These are phyloP conservation scores for Mycena olivaceomarginata DNA, from an alignment of 768 basidiomycete genomes.

Conservation along the genomic window DNA sequence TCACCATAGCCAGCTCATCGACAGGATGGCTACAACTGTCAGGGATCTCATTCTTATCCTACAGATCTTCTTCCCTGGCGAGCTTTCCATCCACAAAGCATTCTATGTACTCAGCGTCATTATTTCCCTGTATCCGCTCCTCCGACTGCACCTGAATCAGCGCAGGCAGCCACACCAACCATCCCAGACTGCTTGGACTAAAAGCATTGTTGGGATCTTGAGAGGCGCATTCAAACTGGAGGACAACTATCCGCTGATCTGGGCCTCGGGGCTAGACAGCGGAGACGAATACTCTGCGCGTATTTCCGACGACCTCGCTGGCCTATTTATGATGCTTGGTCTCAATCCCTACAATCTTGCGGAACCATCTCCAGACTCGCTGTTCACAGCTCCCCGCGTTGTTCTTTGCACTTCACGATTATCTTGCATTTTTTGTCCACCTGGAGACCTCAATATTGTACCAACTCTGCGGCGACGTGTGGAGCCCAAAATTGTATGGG, in stretches of 20 bases:
- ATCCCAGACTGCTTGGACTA: constrained; percentile 19
- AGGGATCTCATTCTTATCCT: no score
- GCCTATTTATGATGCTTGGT: constrained; percentile 25
- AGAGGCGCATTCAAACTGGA: background rate
- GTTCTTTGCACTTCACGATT: constrained; percentile 1
- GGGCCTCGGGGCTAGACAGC: constrained; percentile 12
- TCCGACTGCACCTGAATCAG: constrained; percentile 35
- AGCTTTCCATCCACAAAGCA: constrained; percentile 20
- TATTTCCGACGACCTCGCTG: background rate
- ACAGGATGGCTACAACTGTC: no score
- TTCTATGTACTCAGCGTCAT: constrained; percentile 32
- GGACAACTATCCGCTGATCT: background rate
- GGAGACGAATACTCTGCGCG: background rate
- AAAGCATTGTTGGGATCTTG: background rate
- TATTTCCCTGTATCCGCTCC: constrained; percentile 27
- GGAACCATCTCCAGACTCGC: background rate
- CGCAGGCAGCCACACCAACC: constrained; percentile 3
- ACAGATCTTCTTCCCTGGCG: no score
- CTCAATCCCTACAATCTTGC: constrained; percentile 18
- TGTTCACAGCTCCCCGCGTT: background rate
- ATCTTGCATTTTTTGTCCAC: constrained; percentile 26
- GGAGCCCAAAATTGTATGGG: constrained; percentile 20
- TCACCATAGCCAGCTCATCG: no score
- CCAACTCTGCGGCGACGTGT: constrained; percentile 27
- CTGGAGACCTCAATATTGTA: constrained; percentile 24